Evolutionary conservation across 768 basidiomycete species (phyloP).

Genomic region (Agaricus blazei): DNA sequence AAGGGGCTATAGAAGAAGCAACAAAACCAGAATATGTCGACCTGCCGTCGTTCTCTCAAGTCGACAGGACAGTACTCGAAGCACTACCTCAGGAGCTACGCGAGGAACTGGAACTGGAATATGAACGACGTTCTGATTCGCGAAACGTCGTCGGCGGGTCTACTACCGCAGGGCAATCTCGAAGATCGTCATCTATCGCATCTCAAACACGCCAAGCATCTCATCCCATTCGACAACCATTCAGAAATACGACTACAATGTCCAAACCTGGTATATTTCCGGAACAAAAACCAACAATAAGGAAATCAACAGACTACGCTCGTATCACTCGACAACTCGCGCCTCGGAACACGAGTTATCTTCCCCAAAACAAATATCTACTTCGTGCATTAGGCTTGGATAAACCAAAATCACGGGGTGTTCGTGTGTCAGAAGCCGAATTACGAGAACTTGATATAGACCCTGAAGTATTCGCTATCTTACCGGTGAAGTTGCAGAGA

Average conservation of each 20-base stretch:
- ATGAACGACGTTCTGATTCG: slow-evolving; percentile 54
- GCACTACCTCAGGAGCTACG: slow-evolving; percentile 68
- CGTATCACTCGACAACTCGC: slow-evolving; percentile 51
- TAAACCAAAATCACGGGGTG: slow-evolving; percentile 24
- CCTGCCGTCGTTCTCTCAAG: slow-evolving; percentile 70
- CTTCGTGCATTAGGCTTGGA: slow-evolving; percentile 27
- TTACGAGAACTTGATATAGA: slow-evolving; percentile 56
- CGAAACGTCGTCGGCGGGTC: slow-evolving; percentile 21
- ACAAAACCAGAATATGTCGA: slow-evolving; percentile 26
- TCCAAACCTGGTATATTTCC: slow-evolving; percentile 26
- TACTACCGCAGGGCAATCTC: background rate
- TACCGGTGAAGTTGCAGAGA: slow-evolving; percentile 65
- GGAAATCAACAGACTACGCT: slow-evolving; percentile 40
- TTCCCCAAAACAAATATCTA: slow-evolving; percentile 28
- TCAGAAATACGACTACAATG: background rate
- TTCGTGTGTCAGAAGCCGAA: slow-evolving; percentile 50
- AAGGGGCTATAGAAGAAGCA: slow-evolving; percentile 16
- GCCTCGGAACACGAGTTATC: slow-evolving; percentile 28
- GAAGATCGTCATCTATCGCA: background rate
- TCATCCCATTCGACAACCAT: background rate
- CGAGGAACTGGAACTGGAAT: slow-evolving; percentile 63
- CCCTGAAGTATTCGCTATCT: slow-evolving; percentile 55
- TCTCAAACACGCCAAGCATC: background rate
- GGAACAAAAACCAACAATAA: slow-evolving; percentile 14
- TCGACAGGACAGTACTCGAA: slow-evolving; percentile 66